phyloP scores from a whole-genome alignment of 192 early-diverging fungal genomes.

The Entomortierella parvispora region DNA sequence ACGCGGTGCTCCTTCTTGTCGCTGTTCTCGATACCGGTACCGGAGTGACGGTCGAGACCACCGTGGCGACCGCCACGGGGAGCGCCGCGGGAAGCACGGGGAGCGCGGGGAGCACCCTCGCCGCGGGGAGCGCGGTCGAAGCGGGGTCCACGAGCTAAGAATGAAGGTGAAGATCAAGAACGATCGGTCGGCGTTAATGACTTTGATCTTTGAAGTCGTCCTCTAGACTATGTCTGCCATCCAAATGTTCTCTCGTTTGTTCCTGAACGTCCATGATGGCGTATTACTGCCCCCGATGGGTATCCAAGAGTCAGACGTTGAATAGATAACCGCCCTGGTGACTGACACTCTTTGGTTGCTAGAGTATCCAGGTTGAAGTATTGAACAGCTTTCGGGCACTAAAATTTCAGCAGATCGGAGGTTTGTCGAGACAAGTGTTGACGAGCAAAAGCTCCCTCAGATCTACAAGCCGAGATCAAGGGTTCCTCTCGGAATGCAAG shows the following conservation, averaged over 20 bases:
- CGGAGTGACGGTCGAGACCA: conserved; percentile 87
- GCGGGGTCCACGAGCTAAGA: conserved; percentile 42
- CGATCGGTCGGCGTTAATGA: not conserved
- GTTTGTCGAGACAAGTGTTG: not conserved
- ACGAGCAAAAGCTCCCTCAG: not conserved
- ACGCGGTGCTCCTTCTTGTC: conserved; percentile 94
- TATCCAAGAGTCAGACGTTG: too few relatives aligned
- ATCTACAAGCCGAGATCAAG: conserved; percentile 15
- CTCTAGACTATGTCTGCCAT: too few relatives aligned
- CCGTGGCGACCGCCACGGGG: conserved; percentile 61
- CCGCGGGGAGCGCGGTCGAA: conserved; percentile 51
- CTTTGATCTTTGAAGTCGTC: not conserved
- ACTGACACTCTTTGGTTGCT: too few relatives aligned
- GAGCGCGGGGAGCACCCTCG: conserved; percentile 49
- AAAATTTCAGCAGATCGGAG: too few relatives aligned
- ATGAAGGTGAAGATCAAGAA: not conserved
- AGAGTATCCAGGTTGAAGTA: too few relatives aligned
- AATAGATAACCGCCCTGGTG: too few relatives aligned
- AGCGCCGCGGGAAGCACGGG: conserved; percentile 57
- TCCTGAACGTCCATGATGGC: too few relatives aligned
- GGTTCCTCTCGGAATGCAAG: conserved; percentile 3
- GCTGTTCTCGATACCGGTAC: conserved; percentile 77
- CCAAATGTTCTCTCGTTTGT: too few relatives aligned
- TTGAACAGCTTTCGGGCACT: too few relatives aligned
- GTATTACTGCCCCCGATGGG: too few relatives aligned